Evolutionary conservation across 208 protist species (phyloP).

Genomic region (Trypanosoma platydactyli): DNA sequence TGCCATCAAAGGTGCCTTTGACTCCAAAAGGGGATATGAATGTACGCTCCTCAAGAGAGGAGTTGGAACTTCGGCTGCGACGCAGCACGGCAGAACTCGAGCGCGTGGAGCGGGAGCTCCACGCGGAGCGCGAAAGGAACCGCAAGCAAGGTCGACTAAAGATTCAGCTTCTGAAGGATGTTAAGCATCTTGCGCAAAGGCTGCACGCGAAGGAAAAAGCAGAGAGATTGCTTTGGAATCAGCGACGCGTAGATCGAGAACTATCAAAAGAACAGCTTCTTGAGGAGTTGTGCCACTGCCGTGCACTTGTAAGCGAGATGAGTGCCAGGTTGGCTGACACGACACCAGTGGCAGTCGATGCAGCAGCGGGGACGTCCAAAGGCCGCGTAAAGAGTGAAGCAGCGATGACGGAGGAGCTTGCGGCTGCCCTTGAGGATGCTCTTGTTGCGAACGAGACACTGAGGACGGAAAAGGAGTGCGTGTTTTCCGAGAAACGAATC

Average conservation of each 20-base stretch:
- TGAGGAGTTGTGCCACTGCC: slow-evolving; percentile 11
- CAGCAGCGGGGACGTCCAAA: background rate
- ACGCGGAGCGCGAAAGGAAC: slow-evolving; percentile 33
- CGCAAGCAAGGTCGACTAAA: slow-evolving; percentile 36
- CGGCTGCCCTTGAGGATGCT: slow-evolving; percentile 19
- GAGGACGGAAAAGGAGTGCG: slow-evolving; percentile 20
- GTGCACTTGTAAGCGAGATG: slow-evolving; percentile 1
- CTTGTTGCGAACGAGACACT: slow-evolving; percentile 20
- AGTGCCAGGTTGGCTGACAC: background rate
- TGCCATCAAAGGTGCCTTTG: slow-evolving; percentile 4
- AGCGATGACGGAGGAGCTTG: slow-evolving; percentile 16
- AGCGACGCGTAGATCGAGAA: slow-evolving; percentile 28
- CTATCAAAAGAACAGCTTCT: slow-evolving; percentile 23
- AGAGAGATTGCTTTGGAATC: slow-evolving; percentile 31
- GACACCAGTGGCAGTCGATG: background rate
- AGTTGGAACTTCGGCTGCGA: background rate
- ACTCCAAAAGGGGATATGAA: background rate
- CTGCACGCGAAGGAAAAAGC: slow-evolving; percentile 41
- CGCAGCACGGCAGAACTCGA: slow-evolving; percentile 21
- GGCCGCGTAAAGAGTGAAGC: background rate
- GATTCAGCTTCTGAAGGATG: slow-evolving; percentile 46
- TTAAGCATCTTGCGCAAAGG: slow-evolving; percentile 38
- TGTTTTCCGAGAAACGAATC: slow-evolving; percentile 14
- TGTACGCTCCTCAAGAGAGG: background rate
- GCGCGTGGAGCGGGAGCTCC: slow-evolving; percentile 38